Base-by-base conservation (phyloP, 2,329 filamentous ascomycete species). In the Plenodomus biglobosus region DNA sequence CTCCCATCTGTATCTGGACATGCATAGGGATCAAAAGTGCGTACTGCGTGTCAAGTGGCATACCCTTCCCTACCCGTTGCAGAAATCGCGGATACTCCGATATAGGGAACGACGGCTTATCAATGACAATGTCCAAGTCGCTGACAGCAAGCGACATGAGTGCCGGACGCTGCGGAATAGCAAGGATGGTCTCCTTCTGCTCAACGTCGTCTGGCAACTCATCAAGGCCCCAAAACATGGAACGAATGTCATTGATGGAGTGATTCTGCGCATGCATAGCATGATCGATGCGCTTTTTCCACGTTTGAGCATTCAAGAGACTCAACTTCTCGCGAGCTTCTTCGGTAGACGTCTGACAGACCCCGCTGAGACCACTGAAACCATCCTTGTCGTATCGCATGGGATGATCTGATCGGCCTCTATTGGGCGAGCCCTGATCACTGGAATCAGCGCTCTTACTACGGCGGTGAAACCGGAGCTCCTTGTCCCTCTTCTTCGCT, bases 31-130 rank as follows among this genome's bases (percentile, higher is more conserved):
- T 78, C 16, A 99, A 80, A 17, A 99, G 78, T 8, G 90, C 85
- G 69, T 97, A 99, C 64, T 92, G 79, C 82, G 91, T 99, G 63
- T 95, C 86, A 53, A 84, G 80, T 1, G 94, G 94, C 84, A 99
- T 95, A 1, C 94, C 94, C 74, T 99, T 99, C n/a, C 94, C 94
- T 48, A 97, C 86, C 40, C 84, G 83, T 66, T 96, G 82, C 20
- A 99, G 76, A 67, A 95, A 99, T 15, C 87, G 82, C 0, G 92
- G 88, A 45, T 92, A 84, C 11, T 96, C 85, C 2, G 83, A 79
- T 50, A 95, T 76, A 0, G 91, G 87, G 67, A 99, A 99, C 0
- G 89, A 92, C 0, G 94, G 94, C 69, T 96, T 96, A 71, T 97
- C 94, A 50, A 99, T 79, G 24, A 85, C 78, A 46, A 99, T 80